Evolutionary conservation across 352 stramenopile species (phyloP).

Genomic region (Phytophthora brassicae): DNA sequence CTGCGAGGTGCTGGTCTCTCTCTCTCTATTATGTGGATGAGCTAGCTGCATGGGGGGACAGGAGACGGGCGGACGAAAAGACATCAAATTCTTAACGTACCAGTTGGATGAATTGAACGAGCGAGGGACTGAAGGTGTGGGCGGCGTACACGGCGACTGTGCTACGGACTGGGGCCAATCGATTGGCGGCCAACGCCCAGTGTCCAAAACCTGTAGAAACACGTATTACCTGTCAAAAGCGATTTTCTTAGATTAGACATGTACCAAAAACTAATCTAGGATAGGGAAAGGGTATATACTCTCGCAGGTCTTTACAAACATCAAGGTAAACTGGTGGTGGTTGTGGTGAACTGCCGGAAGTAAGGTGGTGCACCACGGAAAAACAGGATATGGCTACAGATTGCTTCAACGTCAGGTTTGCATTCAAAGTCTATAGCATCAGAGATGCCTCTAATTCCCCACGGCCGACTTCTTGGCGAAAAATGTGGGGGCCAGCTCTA

Average conservation of each 20-base stretch:
- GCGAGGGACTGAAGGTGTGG: constrained; percentile 83
- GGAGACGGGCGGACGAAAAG: neutral
- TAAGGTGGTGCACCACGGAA: constrained; percentile 2
- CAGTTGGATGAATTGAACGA: constrained; percentile 89
- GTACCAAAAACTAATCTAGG: constrained; percentile 7
- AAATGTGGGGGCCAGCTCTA: constrained; percentile 81
- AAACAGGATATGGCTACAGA: constrained; percentile 12
- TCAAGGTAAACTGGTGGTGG: constrained; percentile 20
- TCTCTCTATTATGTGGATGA: constrained; percentile 1
- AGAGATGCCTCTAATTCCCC: constrained; percentile 19
- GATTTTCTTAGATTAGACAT: constrained; percentile 10
- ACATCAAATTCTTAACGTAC: constrained; percentile 48
- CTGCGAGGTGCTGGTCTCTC: constrained; percentile 5
- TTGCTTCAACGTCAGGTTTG: constrained; percentile 9
- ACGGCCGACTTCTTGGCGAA: constrained; percentile 65
- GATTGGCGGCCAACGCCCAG: constrained; percentile 69
- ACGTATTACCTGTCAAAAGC: constrained; percentile 23
- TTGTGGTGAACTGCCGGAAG: neutral
- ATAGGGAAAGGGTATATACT: constrained; percentile 19
- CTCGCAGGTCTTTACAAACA: constrained; percentile 30
- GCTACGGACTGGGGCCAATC: constrained; percentile 52
- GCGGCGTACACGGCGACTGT: constrained; percentile 31
- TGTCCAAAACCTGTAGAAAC: constrained; percentile 25
- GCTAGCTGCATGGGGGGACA: neutral
- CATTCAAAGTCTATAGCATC: neutral